phyloP scores from a whole-genome alignment of 164 flowering plant species.

The Vitis rotundifolia region DNA sequence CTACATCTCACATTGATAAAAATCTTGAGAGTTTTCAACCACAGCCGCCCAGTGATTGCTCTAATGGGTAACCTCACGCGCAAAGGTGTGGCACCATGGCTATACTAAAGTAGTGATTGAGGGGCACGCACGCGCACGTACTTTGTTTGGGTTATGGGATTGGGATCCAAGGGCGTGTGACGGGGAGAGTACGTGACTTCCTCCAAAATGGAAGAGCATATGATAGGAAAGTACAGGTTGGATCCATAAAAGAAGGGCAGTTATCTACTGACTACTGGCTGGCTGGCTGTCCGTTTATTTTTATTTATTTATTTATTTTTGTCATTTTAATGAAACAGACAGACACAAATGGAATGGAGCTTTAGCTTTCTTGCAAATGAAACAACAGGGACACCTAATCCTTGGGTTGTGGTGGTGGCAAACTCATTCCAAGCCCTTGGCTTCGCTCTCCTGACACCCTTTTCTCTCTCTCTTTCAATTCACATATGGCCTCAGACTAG shows the following conservation, averaged over 20 bases:
- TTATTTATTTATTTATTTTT: not conserved
- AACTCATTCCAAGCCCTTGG: not conserved
- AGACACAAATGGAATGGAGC: slow-evolving; percentile 7
- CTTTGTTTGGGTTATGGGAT: no score
- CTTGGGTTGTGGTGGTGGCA: slow-evolving; percentile 12
- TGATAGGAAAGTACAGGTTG: slow-evolving; percentile 12
- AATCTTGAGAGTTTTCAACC: no score
- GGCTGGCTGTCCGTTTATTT: slow-evolving; percentile 31
- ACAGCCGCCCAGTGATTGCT: no score
- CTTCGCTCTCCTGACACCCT: no score
- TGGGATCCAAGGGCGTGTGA: no score
- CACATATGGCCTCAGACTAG: not conserved
- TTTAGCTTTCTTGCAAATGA: slow-evolving; percentile 37
- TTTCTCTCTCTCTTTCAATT: not conserved
- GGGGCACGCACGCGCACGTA: no score
- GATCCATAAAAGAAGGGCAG: slow-evolving; percentile 27
- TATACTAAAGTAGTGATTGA: no score
- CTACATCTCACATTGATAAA: no score
- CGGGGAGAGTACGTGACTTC: no score
- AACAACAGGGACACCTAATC: slow-evolving; percentile 29
- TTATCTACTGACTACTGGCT: slow-evolving; percentile 13
- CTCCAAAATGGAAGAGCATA: not conserved
- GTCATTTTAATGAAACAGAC: slow-evolving; percentile 27
- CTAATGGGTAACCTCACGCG: no score
- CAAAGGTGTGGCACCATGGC: no score